Base-by-base conservation (phyloP, 139 green algal species). In the Coelastrella sp. region DNA sequence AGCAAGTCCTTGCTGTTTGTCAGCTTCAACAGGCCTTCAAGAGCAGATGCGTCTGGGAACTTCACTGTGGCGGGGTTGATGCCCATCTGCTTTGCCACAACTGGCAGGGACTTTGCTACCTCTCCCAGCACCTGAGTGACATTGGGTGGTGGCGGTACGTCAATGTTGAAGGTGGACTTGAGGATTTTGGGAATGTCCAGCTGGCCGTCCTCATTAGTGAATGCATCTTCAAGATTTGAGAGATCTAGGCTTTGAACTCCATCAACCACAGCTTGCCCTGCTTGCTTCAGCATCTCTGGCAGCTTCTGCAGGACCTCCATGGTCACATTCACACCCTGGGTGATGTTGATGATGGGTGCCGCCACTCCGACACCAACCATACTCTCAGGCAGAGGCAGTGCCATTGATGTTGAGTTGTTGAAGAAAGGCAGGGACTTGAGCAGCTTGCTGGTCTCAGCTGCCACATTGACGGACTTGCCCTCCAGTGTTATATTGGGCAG, bases 131-230 rank as follows among this genome's bases (percentile, higher is more conserved):
- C 24, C 24, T 74, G 59, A 11, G 17, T 76, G 17, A 76, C 24
- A 25, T 76, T 76, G 17, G 19, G 19, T 27, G 19, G 68, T 24
- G 68, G 68, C 8, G 68, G 68, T 35, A 76, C 60, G 7, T 75
- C 61, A 49, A 87, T 75, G 57, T 87, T 87, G n/a, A 87, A 60
- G 8, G 82, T 68, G 24, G n/a, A 25, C 60, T 60, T 87, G n/a
- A 87, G 49, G 4, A 87, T 66, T 7, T 49, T 68, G 82, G 82
- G 60, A 7, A 87, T 76, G 24, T 87, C 82, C 60, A 87, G 12
- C n/a, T 49, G 68, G 35, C 82, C 82, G 12, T 78, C 82, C n/a
- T 59, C 24, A 24, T 75, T 76, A 0, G 17, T 63, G 35, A 75
- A 15, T 24, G 19, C 19, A 76, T 75, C 59, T 5, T 78, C 35